Percentiles rank a stretch among this genome's conserved stretches.
phyloP scores from a whole-genome alignment of 371 early-diverging fungal genomes.

The Basidiobolus meristosporus region DNA sequence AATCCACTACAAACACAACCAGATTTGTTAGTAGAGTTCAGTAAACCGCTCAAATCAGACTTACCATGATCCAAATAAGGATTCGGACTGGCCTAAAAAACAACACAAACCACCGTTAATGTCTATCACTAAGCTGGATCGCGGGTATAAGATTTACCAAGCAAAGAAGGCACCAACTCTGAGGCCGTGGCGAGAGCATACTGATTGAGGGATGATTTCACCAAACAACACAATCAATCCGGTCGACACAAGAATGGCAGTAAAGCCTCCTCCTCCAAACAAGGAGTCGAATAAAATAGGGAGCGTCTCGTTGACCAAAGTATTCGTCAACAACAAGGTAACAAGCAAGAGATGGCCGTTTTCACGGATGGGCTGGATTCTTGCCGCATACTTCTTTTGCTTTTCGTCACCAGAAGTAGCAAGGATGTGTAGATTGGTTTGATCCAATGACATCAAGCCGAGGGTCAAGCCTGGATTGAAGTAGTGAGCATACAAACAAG shows the following conservation, averaged over 20 bases:
- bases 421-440: conserved; percentile 41
- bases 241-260: conserved; percentile 77
- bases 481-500: no score
- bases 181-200: conserved; percentile 42
- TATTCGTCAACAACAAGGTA: conserved; percentile 76
- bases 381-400: conserved; percentile 30
- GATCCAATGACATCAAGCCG: conserved; percentile 58
- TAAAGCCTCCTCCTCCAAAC: conserved; percentile 44
- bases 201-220: conserved; percentile 55
- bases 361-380: conserved; percentile 45
- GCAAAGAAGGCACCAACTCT: conserved; percentile 59
- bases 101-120: no score
- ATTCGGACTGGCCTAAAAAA: conserved; percentile 8
- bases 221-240: conserved; percentile 85
- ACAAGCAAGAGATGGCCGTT: conserved; percentile 60
- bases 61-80: conserved; percentile 7
- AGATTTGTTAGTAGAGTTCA: no score
- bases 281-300: conserved; percentile 66
- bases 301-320: conserved; percentile 82
- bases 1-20: conserved; percentile 38
- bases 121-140: no score
- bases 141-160: no score
- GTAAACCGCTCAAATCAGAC: no score
- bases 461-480: conserved; percentile 66
- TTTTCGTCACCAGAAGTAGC: conserved; percentile 40